Evolutionary conservation across 768 basidiomycete species (phyloP).

Genomic region (Lentinula aciculospora): DNA sequence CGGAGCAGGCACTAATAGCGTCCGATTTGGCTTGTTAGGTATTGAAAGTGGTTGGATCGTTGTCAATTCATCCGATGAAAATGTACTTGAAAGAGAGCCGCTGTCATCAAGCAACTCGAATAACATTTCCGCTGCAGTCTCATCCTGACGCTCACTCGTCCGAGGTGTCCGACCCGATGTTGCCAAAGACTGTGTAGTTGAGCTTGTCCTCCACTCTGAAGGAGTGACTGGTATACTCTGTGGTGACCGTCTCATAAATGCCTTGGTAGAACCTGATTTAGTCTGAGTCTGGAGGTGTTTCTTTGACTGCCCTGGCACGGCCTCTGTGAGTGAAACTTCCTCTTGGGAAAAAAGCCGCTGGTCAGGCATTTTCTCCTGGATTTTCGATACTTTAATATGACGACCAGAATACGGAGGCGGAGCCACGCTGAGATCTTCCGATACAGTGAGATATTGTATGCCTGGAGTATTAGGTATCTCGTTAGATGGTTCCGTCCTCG

Average conservation of each 20-base stretch:
- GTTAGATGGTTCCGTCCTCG: background rate
- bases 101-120: background rate
- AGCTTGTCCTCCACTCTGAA: background rate
- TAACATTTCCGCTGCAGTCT: background rate
- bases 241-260: background rate
- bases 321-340: background rate
- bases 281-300: background rate
- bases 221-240: background rate
- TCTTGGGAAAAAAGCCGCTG: background rate
- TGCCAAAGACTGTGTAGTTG: background rate
- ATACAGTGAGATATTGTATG: constrained; percentile 1
- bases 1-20: background rate
- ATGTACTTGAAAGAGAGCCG: background rate
- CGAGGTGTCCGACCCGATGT: background rate
- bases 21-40: background rate
- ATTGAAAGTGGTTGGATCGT: background rate
- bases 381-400: background rate
- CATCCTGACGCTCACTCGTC: background rate
- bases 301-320: background rate
- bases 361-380: background rate
- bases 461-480: background rate
- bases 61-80: background rate
- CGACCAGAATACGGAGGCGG: constrained; percentile 6
- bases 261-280: background rate
- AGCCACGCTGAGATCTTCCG: background rate